Conservation (phyloP, 2,329 filamentous ascomycete species). For the Clonostachys solani region DNA sequence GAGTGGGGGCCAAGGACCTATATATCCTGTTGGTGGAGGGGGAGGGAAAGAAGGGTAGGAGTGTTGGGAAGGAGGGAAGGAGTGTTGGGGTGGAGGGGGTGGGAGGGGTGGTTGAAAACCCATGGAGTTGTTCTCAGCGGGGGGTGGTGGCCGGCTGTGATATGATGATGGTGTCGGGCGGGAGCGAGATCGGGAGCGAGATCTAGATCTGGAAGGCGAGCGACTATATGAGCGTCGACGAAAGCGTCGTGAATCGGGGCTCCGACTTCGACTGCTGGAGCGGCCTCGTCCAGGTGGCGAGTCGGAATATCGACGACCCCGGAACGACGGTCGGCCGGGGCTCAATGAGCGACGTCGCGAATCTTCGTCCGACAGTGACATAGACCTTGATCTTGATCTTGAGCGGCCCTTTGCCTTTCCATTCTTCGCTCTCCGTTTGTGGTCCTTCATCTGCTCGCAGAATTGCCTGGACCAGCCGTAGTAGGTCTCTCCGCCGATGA, state of each 20-base stretch:
- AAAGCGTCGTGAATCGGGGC: conserved; percentile 4
- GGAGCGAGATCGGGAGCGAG: conserved; percentile 6
- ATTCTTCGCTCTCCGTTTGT: conserved; percentile 33
- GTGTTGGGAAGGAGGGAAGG: conserved; percentile 9
- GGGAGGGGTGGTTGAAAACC: neutral
- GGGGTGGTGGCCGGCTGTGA: conserved; percentile 2
- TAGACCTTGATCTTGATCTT: conserved; percentile 16
- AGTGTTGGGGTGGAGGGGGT: conserved; percentile 12
- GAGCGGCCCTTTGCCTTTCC: conserved; percentile 24
- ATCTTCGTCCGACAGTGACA: conserved; percentile 14
- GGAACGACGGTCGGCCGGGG: conserved; percentile 16
- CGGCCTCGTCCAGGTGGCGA: conserved; percentile 11
- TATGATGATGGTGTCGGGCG: conserved; percentile 8
- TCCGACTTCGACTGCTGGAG: conserved; percentile 8
- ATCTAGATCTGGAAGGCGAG: conserved; percentile 16
- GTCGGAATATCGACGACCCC: conserved; percentile 18
- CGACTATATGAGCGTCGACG: conserved; percentile 10
- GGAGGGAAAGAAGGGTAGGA: conserved; percentile 21
- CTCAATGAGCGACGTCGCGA: conserved; percentile 17
- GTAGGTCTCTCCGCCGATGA: conserved; percentile 67
- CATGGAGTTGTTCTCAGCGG: conserved; percentile 1
- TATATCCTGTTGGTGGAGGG: conserved; percentile 30
- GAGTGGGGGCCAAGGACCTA: conserved; percentile 36
- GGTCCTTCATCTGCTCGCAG: conserved; percentile 74
- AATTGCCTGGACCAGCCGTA: conserved; percentile 84